phyloP scores from a whole-genome alignment of 2,329 filamentous ascomycete genomes.

The Nothopassalora personata region DNA sequence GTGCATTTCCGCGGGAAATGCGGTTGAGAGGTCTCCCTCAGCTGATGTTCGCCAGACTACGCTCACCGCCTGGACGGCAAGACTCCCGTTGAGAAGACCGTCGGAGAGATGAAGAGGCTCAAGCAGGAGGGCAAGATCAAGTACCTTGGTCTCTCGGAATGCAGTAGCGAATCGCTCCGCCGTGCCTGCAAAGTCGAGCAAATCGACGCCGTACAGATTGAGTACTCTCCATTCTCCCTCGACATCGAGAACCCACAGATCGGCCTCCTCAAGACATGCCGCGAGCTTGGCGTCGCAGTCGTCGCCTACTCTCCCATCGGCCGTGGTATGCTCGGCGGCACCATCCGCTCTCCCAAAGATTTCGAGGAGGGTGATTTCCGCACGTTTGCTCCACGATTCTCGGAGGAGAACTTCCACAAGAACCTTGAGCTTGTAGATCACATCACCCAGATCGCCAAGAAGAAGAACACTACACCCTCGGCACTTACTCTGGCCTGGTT shows the following conservation, averaged over 20 bases:
- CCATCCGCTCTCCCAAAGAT: slow-evolving; percentile 43
- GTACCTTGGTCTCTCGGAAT: slow-evolving; percentile 52
- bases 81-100: slow-evolving; percentile 46
- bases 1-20: neutral
- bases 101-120: slow-evolving; percentile 46
- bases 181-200: slow-evolving; percentile 48
- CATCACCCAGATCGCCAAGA: slow-evolving; percentile 47
- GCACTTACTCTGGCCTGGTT: slow-evolving; percentile 62
- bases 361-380: slow-evolving; percentile 49
- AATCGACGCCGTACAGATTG: slow-evolving; percentile 50
- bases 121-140: slow-evolving; percentile 53
- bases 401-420: slow-evolving; percentile 49
- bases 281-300: slow-evolving; percentile 54
- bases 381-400: slow-evolving; percentile 44
- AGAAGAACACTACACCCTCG: slow-evolving; percentile 51
- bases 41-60: slow-evolving; percentile 25
- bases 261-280: slow-evolving; percentile 49
- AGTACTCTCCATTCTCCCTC: slow-evolving; percentile 48
- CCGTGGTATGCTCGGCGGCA: slow-evolving; percentile 53
- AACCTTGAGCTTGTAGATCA: slow-evolving; percentile 52
- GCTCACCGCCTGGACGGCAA: slow-evolving; percentile 40
- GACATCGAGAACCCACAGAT: slow-evolving; percentile 53
- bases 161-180: slow-evolving; percentile 46
- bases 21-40: no score
- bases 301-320: slow-evolving; percentile 58